Base-by-base conservation (phyloP, 805 yeast genomes). In the Candida ortonii region DNA sequence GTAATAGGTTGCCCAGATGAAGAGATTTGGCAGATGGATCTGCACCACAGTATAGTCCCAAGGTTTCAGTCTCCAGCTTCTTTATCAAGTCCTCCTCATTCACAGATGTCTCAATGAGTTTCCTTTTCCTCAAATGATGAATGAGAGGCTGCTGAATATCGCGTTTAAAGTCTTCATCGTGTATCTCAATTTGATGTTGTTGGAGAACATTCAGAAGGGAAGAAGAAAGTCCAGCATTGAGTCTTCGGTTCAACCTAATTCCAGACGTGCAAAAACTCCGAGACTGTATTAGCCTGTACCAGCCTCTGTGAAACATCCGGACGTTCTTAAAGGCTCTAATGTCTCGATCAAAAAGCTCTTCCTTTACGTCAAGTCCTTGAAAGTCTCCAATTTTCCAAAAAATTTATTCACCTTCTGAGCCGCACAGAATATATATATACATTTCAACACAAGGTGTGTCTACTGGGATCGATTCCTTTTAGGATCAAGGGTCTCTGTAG, bases 11-110 rank as follows among this genome's bases (percentile, higher is more conserved):
- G 3, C 98, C 98, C 46, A 93, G 61, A 61, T 93, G 98, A 11
- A 93, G 65, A 0, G 97, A 88, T 30, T 55, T 66, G 1, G 97
- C 97, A 0, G 96, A 80, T 1, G 98, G 98, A 54, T 93, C 98
- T 0, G 96, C 97, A 8, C 98, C 98, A 57, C 95, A 82, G 59
- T 90, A 90, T 6, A 87, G 59, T 7, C 80, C 78, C 9, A 84
- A 49, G 44, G 67, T 70, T 22, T 59, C 46, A 7, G 50, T 32
- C 6, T 44, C 45, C 6, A 49, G 43, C n/a, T 46, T 51, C 12
- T 38, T 43, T 3, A 48, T 34, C 3, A 61, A 29, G 15, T 46
- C 41, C 0, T 53, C 58, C 27, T 57, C 70, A 35, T 61, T 65
- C 0, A 72, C 62, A 27, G 57, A 50, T 6, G 60, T 64, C 16